Conservation (phyloP, 805 yeast species). For the Candida caryicola region DNA sequence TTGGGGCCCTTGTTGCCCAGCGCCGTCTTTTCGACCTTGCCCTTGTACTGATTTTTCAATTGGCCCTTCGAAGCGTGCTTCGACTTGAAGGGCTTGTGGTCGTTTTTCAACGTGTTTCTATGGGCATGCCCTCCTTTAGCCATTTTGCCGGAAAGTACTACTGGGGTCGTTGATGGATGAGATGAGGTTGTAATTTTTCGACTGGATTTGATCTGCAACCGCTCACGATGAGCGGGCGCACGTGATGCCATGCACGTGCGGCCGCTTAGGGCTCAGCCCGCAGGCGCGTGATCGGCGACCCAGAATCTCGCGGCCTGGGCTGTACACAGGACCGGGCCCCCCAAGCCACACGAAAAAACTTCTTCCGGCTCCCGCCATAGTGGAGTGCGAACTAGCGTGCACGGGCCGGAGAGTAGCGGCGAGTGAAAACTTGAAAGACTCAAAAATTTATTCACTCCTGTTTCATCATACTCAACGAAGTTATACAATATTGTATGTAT, state of each 20-base stretch:
- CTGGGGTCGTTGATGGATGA: no score
- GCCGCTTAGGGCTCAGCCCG: conserved; percentile 9
- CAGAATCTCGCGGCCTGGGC: no score
- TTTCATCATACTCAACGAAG: conserved; percentile 13
- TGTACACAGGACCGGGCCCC: no score
- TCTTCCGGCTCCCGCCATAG: background rate
- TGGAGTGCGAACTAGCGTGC: conserved; percentile 1
- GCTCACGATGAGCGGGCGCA: no score
- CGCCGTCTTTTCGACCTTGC: conserved; percentile 75
- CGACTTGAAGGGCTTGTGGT: conserved; percentile 87
- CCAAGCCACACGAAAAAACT: conserved; percentile 1
- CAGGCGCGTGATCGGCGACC: background rate
- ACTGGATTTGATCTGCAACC: conserved; percentile 3
- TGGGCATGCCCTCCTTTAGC: conserved; percentile 71
- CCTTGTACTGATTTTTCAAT: conserved; percentile 74
- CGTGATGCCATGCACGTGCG: conserved; percentile 5
- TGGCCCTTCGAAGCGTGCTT: conserved; percentile 89
- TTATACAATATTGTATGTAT: conserved; percentile 19
- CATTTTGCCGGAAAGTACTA: conserved; percentile 42
- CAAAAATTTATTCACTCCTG: conserved; percentile 8
- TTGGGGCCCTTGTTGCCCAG: conserved; percentile 32
- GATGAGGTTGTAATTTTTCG: conserved; percentile 10
- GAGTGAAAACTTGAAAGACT: conserved; percentile 6
- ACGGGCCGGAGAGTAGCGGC: background rate
- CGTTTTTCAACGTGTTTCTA: conserved; percentile 76